phyloP scores from a whole-genome alignment of 805 yeast genomes.

The Cyberlindnera veronae region DNA sequence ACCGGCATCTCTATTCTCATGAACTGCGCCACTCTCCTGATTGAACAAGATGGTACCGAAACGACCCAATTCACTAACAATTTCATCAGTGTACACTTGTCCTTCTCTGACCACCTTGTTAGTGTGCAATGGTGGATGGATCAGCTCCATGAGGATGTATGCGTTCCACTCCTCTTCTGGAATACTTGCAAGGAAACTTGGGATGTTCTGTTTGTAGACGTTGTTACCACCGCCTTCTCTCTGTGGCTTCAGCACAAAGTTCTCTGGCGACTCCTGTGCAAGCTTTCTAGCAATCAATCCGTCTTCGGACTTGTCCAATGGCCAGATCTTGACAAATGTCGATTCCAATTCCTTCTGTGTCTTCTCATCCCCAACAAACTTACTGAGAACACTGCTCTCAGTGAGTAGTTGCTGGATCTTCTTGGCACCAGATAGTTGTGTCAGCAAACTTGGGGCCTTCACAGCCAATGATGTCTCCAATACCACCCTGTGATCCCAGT shows the following conservation, averaged over 20 bases:
- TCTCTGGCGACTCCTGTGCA: constrained; percentile 64
- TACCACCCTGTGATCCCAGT: constrained; percentile 75
- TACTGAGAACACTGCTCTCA: constrained; percentile 41
- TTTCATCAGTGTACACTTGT: constrained; percentile 60
- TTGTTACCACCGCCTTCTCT: constrained; percentile 99
- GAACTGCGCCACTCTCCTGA: constrained; percentile 51
- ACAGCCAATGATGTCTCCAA: constrained; percentile 78
- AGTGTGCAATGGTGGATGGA: constrained; percentile 64
- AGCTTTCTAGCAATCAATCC: constrained; percentile 62
- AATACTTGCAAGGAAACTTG: constrained; percentile 56
- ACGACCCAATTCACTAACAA: constrained; percentile 87
- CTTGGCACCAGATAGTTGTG: constrained; percentile 91
- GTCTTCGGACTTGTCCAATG: constrained; percentile 66
- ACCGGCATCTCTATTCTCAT: constrained; percentile 70
- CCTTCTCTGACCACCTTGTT: constrained; percentile 73
- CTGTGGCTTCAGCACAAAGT: constrained; percentile 90
- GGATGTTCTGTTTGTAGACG: constrained; percentile 83
- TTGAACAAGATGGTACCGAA: constrained; percentile 84
- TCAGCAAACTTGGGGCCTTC: constrained; percentile 85
- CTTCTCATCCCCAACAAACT: constrained; percentile 38
- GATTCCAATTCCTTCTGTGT: constrained; percentile 25
- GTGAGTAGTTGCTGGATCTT: constrained; percentile 90
- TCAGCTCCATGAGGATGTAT: constrained; percentile 90
- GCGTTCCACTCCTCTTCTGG: constrained; percentile 80
- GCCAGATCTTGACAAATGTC: constrained; percentile 85